phyloP scores from a whole-genome alignment of 2,329 filamentous ascomycete species.

The Aspergillus calidoustus region DNA sequence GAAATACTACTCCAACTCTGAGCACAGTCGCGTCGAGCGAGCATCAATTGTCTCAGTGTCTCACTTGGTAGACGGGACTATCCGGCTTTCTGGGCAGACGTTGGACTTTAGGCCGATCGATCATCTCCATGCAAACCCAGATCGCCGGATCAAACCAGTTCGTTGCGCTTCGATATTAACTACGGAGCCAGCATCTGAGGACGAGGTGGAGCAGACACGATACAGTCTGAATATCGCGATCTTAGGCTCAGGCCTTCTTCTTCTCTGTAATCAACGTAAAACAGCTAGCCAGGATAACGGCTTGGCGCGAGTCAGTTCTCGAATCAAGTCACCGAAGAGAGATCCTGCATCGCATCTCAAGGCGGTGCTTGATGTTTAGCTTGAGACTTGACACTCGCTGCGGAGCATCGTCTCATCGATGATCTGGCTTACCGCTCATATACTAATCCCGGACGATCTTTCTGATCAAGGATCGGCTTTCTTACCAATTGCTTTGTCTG shows the following conservation, averaged over 20 bases:
- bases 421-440: background rate
- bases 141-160: constrained; percentile 15
- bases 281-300: background rate
- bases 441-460: background rate
- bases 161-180: constrained; percentile 4
- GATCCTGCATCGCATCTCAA: no score
- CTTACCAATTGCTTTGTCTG: background rate
- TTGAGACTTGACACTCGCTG: background rate
- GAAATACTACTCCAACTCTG: background rate
- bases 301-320: no score
- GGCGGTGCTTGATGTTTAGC: background rate
- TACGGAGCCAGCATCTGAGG: background rate
- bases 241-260: background rate
- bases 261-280: background rate
- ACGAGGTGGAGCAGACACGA: constrained; percentile 2
- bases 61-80: background rate
- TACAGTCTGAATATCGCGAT: background rate
- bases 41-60: constrained; percentile 3
- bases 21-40: background rate
- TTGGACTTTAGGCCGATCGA: background rate
- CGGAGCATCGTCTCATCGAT: background rate
- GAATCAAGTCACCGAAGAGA: no score
- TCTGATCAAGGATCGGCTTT: background rate
- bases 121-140: constrained; percentile 7
- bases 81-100: background rate